Evolutionary conservation across 2,329 filamentous ascomycete genomes (phyloP).

Genomic region (Berkeleyomyces rouxiae): DNA sequence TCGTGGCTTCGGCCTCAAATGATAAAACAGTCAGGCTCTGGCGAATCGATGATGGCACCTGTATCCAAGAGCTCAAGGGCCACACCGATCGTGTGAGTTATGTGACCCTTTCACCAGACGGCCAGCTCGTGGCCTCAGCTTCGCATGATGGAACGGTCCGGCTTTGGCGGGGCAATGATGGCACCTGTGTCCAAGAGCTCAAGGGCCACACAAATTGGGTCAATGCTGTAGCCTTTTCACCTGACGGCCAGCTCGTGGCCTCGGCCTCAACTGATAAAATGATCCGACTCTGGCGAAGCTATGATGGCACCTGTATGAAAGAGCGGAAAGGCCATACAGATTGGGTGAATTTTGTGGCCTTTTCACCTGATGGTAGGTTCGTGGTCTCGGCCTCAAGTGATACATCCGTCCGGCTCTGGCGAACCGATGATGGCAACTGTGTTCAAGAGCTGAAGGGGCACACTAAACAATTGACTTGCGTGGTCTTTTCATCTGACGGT

Average conservation of each 20-base stretch:
- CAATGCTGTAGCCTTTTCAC: conserved; percentile 7
- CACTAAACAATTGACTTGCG: background rate
- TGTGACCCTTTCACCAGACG: no score
- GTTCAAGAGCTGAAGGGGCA: background rate
- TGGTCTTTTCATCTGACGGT: background rate
- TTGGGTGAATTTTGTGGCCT: background rate
- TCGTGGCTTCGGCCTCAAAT: no score
- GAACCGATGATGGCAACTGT: background rate
- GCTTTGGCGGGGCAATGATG: no score
- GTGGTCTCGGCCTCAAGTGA: background rate
- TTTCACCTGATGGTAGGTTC: background rate
- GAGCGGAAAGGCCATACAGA: background rate
- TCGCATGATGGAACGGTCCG: no score
- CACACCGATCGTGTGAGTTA: no score
- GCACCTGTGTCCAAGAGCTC: no score
- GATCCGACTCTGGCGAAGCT: conserved; percentile 6
- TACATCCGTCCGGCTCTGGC: background rate
- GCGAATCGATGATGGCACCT: no score
- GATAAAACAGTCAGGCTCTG: no score
- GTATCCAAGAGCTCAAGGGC: no score
- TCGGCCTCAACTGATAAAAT: conserved; percentile 1
- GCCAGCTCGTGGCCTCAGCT: no score
- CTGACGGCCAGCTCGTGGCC: background rate
- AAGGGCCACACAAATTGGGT: no score
- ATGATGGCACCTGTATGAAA: background rate